These are phyloP conservation scores for Calonectria pauciramosa DNA, from an alignment of 2,329 filamentous ascomycete genomes.

Conservation along the genomic window DNA sequence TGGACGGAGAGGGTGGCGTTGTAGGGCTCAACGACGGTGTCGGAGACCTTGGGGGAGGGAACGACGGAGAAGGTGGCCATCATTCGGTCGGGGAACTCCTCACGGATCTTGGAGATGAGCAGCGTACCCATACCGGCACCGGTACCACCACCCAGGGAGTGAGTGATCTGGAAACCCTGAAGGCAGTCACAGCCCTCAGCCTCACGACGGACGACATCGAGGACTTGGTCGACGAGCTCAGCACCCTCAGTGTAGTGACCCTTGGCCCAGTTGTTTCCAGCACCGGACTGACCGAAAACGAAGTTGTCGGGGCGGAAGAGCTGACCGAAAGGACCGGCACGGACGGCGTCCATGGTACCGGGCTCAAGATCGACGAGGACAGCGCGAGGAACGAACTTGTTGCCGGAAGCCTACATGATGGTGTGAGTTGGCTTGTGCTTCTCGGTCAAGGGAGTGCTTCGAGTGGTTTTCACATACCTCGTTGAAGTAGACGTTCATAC, in stretches of 20 bases:
- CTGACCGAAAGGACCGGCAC: slow-evolving; percentile 96
- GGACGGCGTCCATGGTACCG: slow-evolving; percentile 99
- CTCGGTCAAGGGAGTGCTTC: neutral
- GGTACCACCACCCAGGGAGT: slow-evolving; percentile 99
- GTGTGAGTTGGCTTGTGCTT: slow-evolving; percentile 31
- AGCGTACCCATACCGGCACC: slow-evolving; percentile 99
- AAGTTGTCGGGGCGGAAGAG: slow-evolving; percentile 99
- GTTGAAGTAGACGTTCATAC: slow-evolving; percentile 99
- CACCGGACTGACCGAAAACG: slow-evolving; percentile 99
- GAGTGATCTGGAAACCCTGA: slow-evolving; percentile 99
- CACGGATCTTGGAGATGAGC: slow-evolving; percentile 99
- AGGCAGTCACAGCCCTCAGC: slow-evolving; percentile 99
- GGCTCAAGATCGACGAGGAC: slow-evolving; percentile 99
- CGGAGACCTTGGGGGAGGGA: slow-evolving; percentile 98
- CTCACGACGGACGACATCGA: slow-evolving; percentile 98
- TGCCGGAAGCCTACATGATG: slow-evolving; percentile 82
- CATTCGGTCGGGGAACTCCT: slow-evolving; percentile 99
- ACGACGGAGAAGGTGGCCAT: slow-evolving; percentile 99
- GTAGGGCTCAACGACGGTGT: slow-evolving; percentile 99
- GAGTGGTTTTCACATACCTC: slow-evolving; percentile 59
- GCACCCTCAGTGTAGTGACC: slow-evolving; percentile 99
- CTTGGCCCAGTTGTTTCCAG: slow-evolving; percentile 99
- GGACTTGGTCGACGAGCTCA: slow-evolving; percentile 97
- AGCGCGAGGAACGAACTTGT: slow-evolving; percentile 99
- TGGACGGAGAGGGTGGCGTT: slow-evolving; percentile 99